These are phyloP conservation scores for Sarocladium brachiariae DNA, from an alignment of 2,329 filamentous ascomycete genomes.

Conservation along the genomic window DNA sequence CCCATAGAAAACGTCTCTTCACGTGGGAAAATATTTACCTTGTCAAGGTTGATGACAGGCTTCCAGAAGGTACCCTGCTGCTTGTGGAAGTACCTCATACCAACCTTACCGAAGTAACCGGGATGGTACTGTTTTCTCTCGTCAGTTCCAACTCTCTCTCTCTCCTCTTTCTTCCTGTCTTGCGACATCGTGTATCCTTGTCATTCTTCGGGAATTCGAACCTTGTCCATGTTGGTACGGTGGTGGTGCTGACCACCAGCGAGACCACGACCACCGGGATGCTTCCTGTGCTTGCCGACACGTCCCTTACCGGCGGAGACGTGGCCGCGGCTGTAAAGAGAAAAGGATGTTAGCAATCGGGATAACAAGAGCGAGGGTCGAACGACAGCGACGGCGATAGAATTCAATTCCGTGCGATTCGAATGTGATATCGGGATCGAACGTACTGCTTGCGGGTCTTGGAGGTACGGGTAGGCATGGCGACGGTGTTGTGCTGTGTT, in stretches of 20 bases:
- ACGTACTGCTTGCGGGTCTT: conserved; percentile 76
- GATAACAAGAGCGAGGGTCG: background rate
- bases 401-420: conserved; percentile 10
- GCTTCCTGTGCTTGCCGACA: conserved; percentile 98
- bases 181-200: background rate
- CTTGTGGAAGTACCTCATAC: conserved; percentile 97
- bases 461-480: conserved; percentile 67
- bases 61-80: conserved; percentile 96
- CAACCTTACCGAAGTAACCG: conserved; percentile 98
- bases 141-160: conserved; percentile 26
- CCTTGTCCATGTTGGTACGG: conserved; percentile 60
- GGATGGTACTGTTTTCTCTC: conserved; percentile 67
- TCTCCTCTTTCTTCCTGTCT: too few relatives aligned
- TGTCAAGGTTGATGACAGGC: conserved; percentile 97
- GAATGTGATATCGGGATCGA: conserved; percentile 15
- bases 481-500: conserved; percentile 39
- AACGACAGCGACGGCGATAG: conserved; percentile 13
- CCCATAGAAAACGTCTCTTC: background rate
- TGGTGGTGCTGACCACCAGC: conserved; percentile 97
- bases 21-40: conserved; percentile 49
- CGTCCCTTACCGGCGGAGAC: conserved; percentile 98
- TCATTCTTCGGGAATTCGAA: conserved; percentile 44
- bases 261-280: conserved; percentile 73
- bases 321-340: conserved; percentile 72
- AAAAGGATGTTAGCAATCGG: background rate